These are phyloP conservation scores for Chlorella sp. DNA, from an alignment of 139 green algal species.

Conservation along the genomic window DNA sequence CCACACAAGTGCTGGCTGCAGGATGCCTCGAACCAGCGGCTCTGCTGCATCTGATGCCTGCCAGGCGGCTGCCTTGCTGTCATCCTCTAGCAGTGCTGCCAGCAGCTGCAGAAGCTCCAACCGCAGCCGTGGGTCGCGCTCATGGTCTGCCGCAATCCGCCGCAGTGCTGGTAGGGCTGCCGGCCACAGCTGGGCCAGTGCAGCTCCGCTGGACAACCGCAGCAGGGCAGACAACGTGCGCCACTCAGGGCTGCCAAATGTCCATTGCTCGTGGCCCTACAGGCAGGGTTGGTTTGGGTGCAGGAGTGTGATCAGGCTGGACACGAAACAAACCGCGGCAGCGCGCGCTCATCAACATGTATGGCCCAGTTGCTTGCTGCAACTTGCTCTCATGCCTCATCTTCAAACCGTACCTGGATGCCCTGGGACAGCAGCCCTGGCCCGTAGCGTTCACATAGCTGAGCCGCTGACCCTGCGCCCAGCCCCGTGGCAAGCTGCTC, in stretches of 20 bases:
- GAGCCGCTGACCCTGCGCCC: slow-evolving; percentile 2
- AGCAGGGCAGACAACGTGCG: slow-evolving; percentile 61
- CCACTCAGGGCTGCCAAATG: slow-evolving; percentile 29
- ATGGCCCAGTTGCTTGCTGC: not conserved
- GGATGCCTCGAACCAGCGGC: slow-evolving; percentile 50
- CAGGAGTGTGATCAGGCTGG: too few species aligned
- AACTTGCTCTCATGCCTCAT: not conserved
- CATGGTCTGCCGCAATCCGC: slow-evolving; percentile 30
- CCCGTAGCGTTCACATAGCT: slow-evolving; percentile 44
- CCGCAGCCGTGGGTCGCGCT: slow-evolving; percentile 55
- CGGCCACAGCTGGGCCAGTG: slow-evolving; percentile 45
- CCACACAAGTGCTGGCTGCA: slow-evolving; percentile 81
- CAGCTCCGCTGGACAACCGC: slow-evolving; percentile 33
- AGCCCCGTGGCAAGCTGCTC: slow-evolving; percentile 37
- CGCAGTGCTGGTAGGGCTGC: slow-evolving; percentile 33
- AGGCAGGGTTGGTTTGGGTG: too few species aligned
- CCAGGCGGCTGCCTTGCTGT: slow-evolving; percentile 32
- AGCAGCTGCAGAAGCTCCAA: slow-evolving; percentile 65
- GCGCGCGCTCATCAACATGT: too few species aligned
- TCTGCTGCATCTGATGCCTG: not conserved
- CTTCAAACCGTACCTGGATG: not conserved
- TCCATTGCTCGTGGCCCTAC: slow-evolving; percentile 44
- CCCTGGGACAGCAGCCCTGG: slow-evolving; percentile 31
- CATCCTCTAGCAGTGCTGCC: slow-evolving; percentile 67
- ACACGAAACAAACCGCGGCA: too few species aligned